Base-by-base conservation (phyloP, 1,139 yeast species). In the Blastobotrys arbuscula region DNA sequence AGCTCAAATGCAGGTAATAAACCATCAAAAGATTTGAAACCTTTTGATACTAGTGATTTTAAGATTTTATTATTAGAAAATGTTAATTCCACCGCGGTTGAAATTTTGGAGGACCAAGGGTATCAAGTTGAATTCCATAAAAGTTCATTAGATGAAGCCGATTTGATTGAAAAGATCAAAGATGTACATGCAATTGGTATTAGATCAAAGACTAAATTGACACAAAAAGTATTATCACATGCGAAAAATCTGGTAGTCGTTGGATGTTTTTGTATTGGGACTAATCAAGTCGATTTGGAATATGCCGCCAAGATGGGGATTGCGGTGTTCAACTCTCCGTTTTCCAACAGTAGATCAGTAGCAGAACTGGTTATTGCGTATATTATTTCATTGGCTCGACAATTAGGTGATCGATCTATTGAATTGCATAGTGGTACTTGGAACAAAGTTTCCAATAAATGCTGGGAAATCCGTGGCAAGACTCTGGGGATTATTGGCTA, bases 391-490 rank as follows among this genome's bases (percentile, higher is more conserved):
- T 77, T 92, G 63, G 96, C 98, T 31, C 85, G 99, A 75, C 98
- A 92, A 74, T 74, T 92, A 56, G 96, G 97, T 63, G 98, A 92
- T 70, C 83, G 99, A 72, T 87, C 96, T 39, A 84, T 86, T 59
- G 99, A 92, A 74, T 69, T 92, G 76, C 98, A 92, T 74, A 80
- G 95, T 47, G 97, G 97, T 56, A 84, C 95, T 55, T 92, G 99
- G 99, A 92, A 94, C 75, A 92, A 92, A 74, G 97, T 90, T 58
- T 77, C 88, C 62, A 77, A 89, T 60, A 89, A 81, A 70, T 92
- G 99, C 74, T 92, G 98, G 98, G 99, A 92, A 74, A 90, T 94
- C 60, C 85, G 99, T 73, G 98, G 99, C 60, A 92, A 92, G 73
- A 92, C 98, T 48, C 77, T 92, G 60, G 99, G 98, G 56, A 92